phyloP scores from a whole-genome alignment of 2,329 filamentous ascomycete species.

The Colletotrichum tropicicola region DNA sequence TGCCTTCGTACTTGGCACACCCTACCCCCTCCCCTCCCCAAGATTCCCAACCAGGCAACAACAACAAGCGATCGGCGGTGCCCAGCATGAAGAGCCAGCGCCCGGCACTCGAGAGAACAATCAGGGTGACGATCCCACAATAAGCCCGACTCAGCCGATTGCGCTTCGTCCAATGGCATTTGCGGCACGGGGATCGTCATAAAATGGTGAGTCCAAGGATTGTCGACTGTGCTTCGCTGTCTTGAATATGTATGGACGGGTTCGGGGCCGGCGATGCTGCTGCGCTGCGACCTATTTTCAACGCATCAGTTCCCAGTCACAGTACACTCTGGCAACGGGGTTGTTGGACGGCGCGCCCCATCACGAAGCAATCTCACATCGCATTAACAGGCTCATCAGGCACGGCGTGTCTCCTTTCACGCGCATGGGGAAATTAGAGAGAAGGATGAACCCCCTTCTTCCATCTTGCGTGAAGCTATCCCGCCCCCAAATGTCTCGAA shows the following conservation, averaged over 20 bases:
- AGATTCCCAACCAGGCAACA: constrained; percentile 7
- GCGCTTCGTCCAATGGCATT: constrained; percentile 4
- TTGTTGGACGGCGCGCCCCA: neutral
- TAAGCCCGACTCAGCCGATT: constrained; percentile 27
- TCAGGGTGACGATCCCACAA: constrained; percentile 24
- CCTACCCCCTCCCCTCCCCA: neutral
- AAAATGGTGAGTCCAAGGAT: neutral
- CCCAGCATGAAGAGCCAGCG: constrained; percentile 10
- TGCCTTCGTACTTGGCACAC: neutral
- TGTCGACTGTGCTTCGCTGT: neutral
- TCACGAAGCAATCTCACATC: constrained; percentile 1
- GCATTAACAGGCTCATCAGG: constrained; percentile 12
- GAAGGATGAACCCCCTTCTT: neutral
- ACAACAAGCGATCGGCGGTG: constrained; percentile 23
- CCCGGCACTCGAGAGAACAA: constrained; percentile 9
- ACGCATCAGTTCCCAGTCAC: neutral
- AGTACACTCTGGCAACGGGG: neutral
- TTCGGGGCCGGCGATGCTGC: neutral
- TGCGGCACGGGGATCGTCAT: constrained; percentile 17
- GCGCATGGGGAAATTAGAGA: neutral
- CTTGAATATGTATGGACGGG: neutral
- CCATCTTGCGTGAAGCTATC: neutral
- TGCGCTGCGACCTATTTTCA: neutral
- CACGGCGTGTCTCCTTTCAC: neutral
- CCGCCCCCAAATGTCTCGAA: neutral